phyloP scores from a whole-genome alignment of 2,329 filamentous ascomycete species.

The Fusarium longipes region DNA sequence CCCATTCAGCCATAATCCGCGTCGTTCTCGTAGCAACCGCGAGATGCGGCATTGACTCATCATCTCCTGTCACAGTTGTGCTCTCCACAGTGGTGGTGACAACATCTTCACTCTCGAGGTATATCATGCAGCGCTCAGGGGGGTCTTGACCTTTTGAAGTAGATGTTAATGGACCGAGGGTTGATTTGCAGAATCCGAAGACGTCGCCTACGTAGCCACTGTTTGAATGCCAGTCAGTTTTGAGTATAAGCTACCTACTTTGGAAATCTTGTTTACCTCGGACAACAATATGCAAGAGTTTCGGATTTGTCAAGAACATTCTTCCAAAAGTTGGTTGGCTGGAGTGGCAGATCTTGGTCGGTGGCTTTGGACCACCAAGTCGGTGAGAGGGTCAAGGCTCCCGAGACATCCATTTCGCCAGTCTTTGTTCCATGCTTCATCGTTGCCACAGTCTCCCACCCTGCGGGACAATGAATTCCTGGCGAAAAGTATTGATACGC shows the following conservation, averaged over 20 bases:
- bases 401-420: background rate
- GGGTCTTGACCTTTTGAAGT: background rate
- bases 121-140: background rate
- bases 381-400: background rate
- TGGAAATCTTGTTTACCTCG: too few relatives aligned
- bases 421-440: rapidly evolving
- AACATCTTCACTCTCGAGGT: background rate
- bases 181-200: background rate
- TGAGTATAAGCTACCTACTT: too few relatives aligned
- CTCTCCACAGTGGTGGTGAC: background rate
- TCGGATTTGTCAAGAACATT: background rate
- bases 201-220: conserved; percentile 10
- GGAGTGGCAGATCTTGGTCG: background rate
- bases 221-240: background rate
- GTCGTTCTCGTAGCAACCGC: background rate
- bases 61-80: rapidly evolving
- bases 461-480: background rate
- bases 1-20: background rate
- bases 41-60: rapidly evolving
- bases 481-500: background rate
- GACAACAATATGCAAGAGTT: conserved; percentile 10
- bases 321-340: background rate
- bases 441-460: background rate
- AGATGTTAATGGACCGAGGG: background rate
- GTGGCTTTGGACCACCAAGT: background rate